Evolutionary conservation across 352 stramenopile genomes (phyloP).

Genomic region (Plasmopara viticola): DNA sequence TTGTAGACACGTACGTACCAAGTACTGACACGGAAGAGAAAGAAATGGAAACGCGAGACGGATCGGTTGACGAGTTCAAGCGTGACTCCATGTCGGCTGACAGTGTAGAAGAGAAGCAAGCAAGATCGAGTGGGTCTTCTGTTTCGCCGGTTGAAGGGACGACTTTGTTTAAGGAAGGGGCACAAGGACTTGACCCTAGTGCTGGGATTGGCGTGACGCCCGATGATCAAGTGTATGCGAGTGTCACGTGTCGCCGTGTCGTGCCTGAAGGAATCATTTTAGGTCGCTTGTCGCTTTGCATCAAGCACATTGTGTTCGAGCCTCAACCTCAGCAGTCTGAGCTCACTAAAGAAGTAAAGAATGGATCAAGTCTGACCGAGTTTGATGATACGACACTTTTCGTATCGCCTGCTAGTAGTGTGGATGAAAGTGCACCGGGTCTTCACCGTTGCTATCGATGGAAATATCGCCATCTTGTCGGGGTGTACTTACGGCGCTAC

Average conservation of each 20-base stretch:
- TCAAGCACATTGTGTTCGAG: slow-evolving; percentile 64
- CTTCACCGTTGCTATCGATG: slow-evolving; percentile 72
- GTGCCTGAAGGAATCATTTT: slow-evolving; percentile 67
- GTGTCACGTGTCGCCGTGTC: slow-evolving; percentile 60
- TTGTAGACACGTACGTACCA: slow-evolving; percentile 23
- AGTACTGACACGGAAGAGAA: slow-evolving; percentile 18
- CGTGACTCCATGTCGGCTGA: slow-evolving; percentile 2
- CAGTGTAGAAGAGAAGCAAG: slow-evolving; percentile 1
- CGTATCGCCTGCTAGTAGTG: slow-evolving; percentile 3
- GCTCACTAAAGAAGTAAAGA: neutral
- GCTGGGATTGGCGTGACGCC: slow-evolving; percentile 47
- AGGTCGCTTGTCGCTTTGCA: slow-evolving; percentile 56
- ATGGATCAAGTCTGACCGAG: slow-evolving; percentile 9
- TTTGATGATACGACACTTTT: slow-evolving; percentile 19
- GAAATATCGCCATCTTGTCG: slow-evolving; percentile 73
- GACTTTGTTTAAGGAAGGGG: slow-evolving; percentile 22
- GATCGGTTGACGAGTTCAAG: slow-evolving; percentile 21
- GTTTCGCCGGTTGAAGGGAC: slow-evolving; percentile 11
- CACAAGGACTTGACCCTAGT: slow-evolving; percentile 63
- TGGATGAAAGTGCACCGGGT: slow-evolving; percentile 58
- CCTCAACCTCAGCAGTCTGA: slow-evolving; percentile 28
- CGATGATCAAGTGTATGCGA: slow-evolving; percentile 59
- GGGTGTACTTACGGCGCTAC: slow-evolving; percentile 75
- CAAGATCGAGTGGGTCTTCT: slow-evolving; percentile 1
- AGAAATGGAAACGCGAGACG: slow-evolving; percentile 7